A percentile compares a stretch with the other conserved stretches of the same genome.
phyloP scores from a whole-genome alignment of 2,329 filamentous ascomycete genomes.

The Pseudogymnoascus sp. region DNA sequence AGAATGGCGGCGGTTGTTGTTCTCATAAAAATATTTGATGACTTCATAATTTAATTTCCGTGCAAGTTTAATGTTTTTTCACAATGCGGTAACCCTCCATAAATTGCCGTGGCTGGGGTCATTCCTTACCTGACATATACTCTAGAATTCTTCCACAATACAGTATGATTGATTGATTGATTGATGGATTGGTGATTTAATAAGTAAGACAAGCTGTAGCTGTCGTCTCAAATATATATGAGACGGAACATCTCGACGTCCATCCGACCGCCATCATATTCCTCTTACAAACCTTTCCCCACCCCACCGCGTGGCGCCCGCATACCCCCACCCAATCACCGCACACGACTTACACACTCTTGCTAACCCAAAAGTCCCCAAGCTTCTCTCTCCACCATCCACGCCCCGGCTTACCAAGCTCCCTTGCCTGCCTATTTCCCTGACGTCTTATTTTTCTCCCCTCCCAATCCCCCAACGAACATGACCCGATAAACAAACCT shows the following conservation, averaged over 20 bases:
- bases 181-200: background rate
- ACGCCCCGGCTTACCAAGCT: conserved; percentile 5
- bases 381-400: conserved; percentile 3
- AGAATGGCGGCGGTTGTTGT: conserved; percentile 1
- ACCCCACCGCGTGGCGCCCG: conserved; percentile 1
- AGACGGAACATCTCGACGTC: background rate
- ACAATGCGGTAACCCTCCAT: background rate
- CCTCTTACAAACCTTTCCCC: conserved; percentile 1
- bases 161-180: background rate
- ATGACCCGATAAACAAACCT: background rate
- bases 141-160: background rate
- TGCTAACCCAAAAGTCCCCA: background rate
- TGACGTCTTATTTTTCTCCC: conserved; percentile 6
- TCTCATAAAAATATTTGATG: conserved; percentile 8
- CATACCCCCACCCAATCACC: background rate
- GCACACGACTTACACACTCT: background rate
- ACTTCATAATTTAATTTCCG: background rate
- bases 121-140: background rate
- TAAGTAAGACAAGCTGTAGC: background rate
- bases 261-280: background rate
- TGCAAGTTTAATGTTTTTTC: background rate
- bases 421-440: background rate
- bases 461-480: background rate
- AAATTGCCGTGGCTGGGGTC: background rate
- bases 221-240: background rate